These are phyloP conservation scores for Solanum aculeatissimum DNA, from an alignment of 305 asterid genomes.

Conservation along the genomic window DNA sequence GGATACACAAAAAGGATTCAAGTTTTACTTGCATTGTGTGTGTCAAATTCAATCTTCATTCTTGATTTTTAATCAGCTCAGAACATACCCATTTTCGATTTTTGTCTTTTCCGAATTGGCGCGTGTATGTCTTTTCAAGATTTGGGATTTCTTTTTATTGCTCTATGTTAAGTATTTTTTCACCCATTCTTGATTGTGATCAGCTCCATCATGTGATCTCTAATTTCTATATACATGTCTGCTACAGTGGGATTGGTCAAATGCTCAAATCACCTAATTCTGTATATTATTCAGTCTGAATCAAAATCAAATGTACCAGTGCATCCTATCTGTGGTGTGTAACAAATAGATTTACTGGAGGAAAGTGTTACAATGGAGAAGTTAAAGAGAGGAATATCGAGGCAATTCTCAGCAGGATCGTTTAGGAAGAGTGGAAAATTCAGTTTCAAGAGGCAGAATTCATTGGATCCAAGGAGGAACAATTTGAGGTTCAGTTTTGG, in stretches of 20 bases:
- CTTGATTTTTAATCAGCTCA: neutral
- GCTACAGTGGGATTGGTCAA: neutral
- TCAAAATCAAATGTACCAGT: neutral
- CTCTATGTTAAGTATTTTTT: neutral
- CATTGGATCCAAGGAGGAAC: conserved; percentile 71
- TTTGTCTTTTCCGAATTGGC: neutral
- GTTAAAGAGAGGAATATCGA: conserved; percentile 76
- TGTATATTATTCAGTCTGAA: neutral
- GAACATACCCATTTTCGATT: neutral
- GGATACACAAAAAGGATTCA: neutral
- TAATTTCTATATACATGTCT: neutral
- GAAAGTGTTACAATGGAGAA: conserved; percentile 36
- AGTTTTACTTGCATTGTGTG: neutral
- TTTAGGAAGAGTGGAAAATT: conserved; percentile 55
- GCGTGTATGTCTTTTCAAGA: neutral
- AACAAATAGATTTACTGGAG: neutral
- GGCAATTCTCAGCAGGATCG: conserved; percentile 89
- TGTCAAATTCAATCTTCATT: neutral
- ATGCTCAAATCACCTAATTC: neutral
- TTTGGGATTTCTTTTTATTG: neutral
- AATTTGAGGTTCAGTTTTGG: conserved; percentile 83
- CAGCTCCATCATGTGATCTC: neutral
- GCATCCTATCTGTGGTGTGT: neutral
- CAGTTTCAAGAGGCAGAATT: conserved; percentile 68
- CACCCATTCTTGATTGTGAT: neutral